Base-by-base conservation (phyloP, 2,329 filamentous ascomycete genomes). In the Corniculantispora saksenae region DNA sequence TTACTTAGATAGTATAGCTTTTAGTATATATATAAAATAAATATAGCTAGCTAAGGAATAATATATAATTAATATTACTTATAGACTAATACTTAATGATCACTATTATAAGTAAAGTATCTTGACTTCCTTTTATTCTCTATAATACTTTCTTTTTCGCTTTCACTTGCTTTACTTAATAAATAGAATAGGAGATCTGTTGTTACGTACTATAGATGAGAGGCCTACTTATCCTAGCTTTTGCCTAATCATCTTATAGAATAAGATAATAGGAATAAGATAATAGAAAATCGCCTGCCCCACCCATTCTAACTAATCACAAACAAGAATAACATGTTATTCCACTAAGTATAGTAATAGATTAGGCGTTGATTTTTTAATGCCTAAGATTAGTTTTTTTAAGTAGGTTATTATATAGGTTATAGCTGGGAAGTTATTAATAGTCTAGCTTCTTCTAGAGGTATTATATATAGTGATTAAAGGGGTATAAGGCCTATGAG, bases 201-300 rank as follows among this genome's bases (percentile, higher is more conserved):
- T 21, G 21, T 23, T 48, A 9, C 21, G 10, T 13, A 25, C 21
- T 48, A 23, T 25, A 48, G n/a, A 48, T 3, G 12, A 23, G n/a
- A 23, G n/a, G 21, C 47, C 47, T 13, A 23, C 9, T 48, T 48
- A 9, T 23, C 47, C n/a, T 25, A 25, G n/a, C 10, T 23, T 48
- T 48, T 48, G 21, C n/a, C 47, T 10, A 48, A 48, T 48, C 15
- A 51, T 51, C 48, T 51, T 51, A 51, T 13, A 51, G 48, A 51
- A 51, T 51, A 51, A 51, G 48, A 51, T 51, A 13, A 51, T 13
- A 51, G 48, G 48, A 51, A 51, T 51, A 51, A 51, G 48, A 51
- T 51, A 13, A 51, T 13, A 51, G 10, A 51, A 51, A 23, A 51
- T 25, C 15, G 23, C 21, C 48, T 27, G 15, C 23, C 21, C 23